Evolutionary conservation across 1,284 basidiomycete genomes (phyloP).

Genomic region (Somion occarium): DNA sequence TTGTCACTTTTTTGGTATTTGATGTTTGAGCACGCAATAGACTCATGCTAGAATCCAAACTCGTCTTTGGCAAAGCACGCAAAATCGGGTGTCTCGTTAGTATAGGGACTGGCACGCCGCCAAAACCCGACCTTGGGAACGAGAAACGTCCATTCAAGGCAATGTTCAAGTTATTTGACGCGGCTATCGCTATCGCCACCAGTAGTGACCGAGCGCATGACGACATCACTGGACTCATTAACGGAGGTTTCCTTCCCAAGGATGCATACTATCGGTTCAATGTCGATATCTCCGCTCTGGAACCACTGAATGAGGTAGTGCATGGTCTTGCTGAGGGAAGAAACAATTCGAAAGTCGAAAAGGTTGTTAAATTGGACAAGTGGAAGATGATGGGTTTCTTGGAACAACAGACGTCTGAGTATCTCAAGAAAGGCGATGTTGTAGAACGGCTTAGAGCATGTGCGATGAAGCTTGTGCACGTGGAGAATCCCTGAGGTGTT

Average conservation of each 20-base stretch:
- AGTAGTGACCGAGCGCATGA: not conserved
- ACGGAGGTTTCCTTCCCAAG: not conserved
- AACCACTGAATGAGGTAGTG: too few relatives aligned
- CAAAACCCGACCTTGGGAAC: not conserved
- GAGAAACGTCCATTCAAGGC: not conserved
- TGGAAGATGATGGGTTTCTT: too few relatives aligned
- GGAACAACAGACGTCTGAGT: too few relatives aligned
- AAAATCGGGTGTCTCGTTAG: not conserved
- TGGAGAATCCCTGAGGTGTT: too few relatives aligned
- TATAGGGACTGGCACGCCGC: not conserved
- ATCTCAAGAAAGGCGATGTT: too few relatives aligned
- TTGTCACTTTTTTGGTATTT: not conserved
- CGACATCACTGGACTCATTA: not conserved
- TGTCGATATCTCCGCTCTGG: too few relatives aligned
- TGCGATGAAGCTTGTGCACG: too few relatives aligned
- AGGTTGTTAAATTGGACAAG: too few relatives aligned
- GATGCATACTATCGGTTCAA: conserved; percentile 5
- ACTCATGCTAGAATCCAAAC: not conserved
- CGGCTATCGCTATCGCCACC: not conserved
- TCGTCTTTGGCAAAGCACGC: not conserved
- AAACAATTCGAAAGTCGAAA: too few relatives aligned
- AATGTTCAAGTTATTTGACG: not conserved
- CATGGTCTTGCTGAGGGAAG: too few relatives aligned
- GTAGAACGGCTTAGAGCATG: too few relatives aligned
- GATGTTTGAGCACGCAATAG: not conserved